Conservation (phyloP, 1,139 yeast genomes). For the Torulaspora pretoriensis region DNA sequence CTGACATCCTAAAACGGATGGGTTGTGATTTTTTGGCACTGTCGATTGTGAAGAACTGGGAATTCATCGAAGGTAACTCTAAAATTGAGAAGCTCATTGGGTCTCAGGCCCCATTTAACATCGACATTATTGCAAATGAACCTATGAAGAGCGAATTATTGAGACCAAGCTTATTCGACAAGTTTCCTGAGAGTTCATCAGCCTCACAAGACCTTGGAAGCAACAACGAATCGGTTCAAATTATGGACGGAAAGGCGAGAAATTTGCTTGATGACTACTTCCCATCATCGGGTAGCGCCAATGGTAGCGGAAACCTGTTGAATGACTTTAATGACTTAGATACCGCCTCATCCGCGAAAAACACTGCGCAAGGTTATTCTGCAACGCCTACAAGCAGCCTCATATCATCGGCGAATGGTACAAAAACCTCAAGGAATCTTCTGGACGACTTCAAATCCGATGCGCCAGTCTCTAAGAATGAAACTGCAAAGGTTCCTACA, state of each 20-base stretch:
- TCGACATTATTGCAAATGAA: slow-evolving; percentile 16
- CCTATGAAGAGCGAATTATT: slow-evolving; percentile 23
- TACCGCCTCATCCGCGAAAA: slow-evolving; percentile 6
- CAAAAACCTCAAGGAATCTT: slow-evolving; percentile 5
- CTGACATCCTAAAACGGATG: slow-evolving; percentile 73
- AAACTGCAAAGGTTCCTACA: slow-evolving; percentile 3
- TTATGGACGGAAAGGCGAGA: background rate
- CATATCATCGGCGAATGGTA: background rate
- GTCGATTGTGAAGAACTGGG: slow-evolving; percentile 64
- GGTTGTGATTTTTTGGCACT: slow-evolving; percentile 83
- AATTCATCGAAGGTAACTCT: slow-evolving; percentile 42
- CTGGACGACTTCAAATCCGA: slow-evolving; percentile 8
- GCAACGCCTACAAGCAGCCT: background rate
- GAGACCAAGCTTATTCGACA: slow-evolving; percentile 32
- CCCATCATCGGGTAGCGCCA: background rate
- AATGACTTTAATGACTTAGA: slow-evolving; percentile 11
- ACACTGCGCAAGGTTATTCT: slow-evolving; percentile 11
- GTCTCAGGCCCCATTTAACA: slow-evolving; percentile 11
- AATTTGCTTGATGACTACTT: slow-evolving; percentile 12
- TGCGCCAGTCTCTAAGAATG: background rate
- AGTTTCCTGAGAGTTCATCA: slow-evolving; percentile 16
- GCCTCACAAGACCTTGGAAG: slow-evolving; percentile 1
- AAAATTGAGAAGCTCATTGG: slow-evolving; percentile 8
- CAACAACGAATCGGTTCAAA: background rate
- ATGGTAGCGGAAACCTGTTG: slow-evolving; percentile 6